These are phyloP conservation scores for Elongisporangium prolatum DNA, from an alignment of 352 stramenopile species.

Conservation along the genomic window DNA sequence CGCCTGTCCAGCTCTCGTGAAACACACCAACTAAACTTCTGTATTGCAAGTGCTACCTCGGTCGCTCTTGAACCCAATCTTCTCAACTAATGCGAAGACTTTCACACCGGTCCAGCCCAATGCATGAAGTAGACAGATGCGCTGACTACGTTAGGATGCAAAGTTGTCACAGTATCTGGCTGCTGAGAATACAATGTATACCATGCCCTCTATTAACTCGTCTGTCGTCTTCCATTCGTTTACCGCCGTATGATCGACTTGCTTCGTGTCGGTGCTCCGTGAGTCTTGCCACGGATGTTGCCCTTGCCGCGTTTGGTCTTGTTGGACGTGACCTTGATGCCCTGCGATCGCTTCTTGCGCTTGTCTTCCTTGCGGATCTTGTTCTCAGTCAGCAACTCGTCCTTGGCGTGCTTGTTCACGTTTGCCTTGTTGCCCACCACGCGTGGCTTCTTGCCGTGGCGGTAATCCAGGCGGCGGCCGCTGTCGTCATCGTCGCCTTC, in stretches of 20 bases:
- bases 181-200: not conserved
- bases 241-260: conserved; percentile 75
- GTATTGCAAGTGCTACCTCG: not conserved
- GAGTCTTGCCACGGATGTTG: conserved; percentile 76
- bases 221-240: not conserved
- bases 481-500: conserved; percentile 58
- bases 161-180: not conserved
- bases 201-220: not conserved
- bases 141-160: conserved; percentile 11
- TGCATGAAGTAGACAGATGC: conserved; percentile 30
- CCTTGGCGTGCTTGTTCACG: conserved; percentile 78
- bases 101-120: conserved; percentile 33
- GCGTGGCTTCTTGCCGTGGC: conserved; percentile 69
- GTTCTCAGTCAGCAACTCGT: conserved; percentile 67
- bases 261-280: conserved; percentile 77
- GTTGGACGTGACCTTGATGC: conserved; percentile 50
- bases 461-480: conserved; percentile 68
- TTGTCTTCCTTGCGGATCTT: conserved; percentile 86
- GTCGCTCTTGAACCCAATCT: not conserved
- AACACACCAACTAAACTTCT: too few relatives aligned
- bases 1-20: too few relatives aligned
- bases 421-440: conserved; percentile 29
- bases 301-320: conserved; percentile 59
- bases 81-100: not conserved
- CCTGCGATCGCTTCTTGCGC: conserved; percentile 76